Evolutionary conservation across 208 protist species (phyloP).

Genomic region (Leishmania mexicana): DNA sequence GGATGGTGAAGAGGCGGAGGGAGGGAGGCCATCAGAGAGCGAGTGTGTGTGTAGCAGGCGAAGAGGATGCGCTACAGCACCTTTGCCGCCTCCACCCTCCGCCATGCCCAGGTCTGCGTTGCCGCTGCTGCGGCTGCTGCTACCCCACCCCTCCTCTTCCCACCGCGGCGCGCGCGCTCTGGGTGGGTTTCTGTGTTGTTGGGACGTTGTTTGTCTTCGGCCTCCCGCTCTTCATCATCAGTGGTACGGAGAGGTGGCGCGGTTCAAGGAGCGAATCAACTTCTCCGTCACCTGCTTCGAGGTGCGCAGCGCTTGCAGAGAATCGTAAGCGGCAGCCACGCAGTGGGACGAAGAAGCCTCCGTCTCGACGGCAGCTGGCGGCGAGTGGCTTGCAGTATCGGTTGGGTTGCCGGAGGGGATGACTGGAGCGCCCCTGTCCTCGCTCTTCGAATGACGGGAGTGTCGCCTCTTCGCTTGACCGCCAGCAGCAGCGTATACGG

Average conservation of each 20-base stretch:
- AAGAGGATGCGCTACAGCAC: background rate
- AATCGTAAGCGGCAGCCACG: slow-evolving; percentile 14
- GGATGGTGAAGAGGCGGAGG: background rate
- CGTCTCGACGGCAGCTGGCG: background rate
- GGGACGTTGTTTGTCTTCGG: background rate
- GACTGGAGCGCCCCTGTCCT: background rate
- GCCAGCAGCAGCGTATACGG: background rate
- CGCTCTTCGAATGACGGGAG: background rate
- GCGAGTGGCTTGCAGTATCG: background rate
- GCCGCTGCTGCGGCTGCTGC: too few relatives aligned
- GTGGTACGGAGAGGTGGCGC: slow-evolving; percentile 5
- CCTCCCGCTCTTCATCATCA: background rate
- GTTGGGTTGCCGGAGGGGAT: background rate
- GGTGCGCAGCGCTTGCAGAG: slow-evolving; percentile 20
- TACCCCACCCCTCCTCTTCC: background rate
- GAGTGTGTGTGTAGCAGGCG: background rate
- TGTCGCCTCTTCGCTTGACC: background rate
- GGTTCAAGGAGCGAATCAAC: slow-evolving; percentile 21
- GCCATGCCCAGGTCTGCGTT: background rate
- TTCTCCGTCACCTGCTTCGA: slow-evolving; percentile 21
- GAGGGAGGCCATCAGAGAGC: background rate
- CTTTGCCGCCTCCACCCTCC: background rate
- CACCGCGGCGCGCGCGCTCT: background rate
- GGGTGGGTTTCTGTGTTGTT: too few relatives aligned
- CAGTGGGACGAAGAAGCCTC: slow-evolving; percentile 1